Percentiles rank a stretch among this genome's conserved stretches.
These are phyloP conservation scores for Suillus lakei DNA, from an alignment of 768 basidiomycete species.

Conservation along the genomic window DNA sequence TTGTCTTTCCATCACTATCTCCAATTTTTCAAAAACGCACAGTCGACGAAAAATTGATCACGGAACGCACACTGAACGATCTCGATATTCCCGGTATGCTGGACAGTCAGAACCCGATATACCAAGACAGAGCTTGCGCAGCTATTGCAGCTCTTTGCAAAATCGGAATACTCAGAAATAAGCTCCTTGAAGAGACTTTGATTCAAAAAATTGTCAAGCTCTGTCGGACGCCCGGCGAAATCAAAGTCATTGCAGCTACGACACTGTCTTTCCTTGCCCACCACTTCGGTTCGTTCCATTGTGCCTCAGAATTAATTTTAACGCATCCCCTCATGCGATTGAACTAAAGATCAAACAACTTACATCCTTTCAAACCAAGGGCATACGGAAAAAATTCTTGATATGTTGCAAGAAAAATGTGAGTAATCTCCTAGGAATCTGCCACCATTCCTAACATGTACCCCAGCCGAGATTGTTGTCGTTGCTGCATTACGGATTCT, in stretches of 20 bases:
- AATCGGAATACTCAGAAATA: conserved; percentile 12
- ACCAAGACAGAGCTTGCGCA: conserved; percentile 28
- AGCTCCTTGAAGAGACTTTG: conserved; percentile 22
- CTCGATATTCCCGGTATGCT: conserved; percentile 23
- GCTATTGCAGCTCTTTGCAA: conserved; percentile 35
- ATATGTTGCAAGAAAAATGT: conserved; percentile 19
- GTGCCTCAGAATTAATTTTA: conserved; percentile 15
- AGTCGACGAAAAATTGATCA: conserved; percentile 10
- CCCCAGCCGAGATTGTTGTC: conserved; percentile 23
- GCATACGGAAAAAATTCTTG: conserved; percentile 4
- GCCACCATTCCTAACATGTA: conserved; percentile 13
- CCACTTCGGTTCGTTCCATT: neutral
- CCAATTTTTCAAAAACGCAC: neutral
- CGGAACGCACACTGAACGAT: neutral
- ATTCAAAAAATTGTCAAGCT: conserved; percentile 22
- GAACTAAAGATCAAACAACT: conserved; percentile 25
- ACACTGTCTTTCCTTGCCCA: neutral
- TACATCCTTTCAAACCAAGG: neutral
- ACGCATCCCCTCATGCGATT: conserved; percentile 31
- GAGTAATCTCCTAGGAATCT: neutral
- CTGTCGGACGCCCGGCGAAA: conserved; percentile 23
- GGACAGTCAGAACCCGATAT: conserved; percentile 9
- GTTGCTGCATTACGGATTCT: conserved; percentile 29
- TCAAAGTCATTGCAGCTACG: conserved; percentile 16
- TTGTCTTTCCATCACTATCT: conserved; percentile 14